These are phyloP conservation scores for Ceriops tagal DNA, from an alignment of 345 rosid species.

Conservation along the genomic window DNA sequence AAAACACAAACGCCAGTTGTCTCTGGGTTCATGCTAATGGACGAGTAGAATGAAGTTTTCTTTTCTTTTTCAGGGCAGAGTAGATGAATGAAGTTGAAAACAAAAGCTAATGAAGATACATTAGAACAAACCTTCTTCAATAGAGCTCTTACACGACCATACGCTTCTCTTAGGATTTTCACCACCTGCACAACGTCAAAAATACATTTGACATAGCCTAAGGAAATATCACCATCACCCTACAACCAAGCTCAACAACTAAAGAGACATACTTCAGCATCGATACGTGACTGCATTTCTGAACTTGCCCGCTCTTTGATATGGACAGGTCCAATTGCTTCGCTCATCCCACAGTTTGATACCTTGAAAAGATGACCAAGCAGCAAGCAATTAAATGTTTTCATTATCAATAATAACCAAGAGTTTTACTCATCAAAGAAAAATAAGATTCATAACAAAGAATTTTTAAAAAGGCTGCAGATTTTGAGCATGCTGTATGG, in stretches of 20 bases:
- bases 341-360: constrained; percentile 94
- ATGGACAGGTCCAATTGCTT: constrained; percentile 86
- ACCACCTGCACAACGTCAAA: constrained; percentile 56
- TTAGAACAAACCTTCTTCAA: constrained; percentile 61
- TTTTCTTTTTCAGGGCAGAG: too few relatives aligned
- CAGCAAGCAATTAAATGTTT: constrained; percentile 1
- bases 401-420: too few relatives aligned
- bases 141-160: constrained; percentile 80
- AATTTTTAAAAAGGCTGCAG: too few relatives aligned
- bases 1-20: background rate
- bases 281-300: constrained; percentile 94
- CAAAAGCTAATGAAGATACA: background rate
- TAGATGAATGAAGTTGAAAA: background rate
- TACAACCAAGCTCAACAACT: background rate
- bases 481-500: background rate
- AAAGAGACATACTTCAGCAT: constrained; percentile 68
- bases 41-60: too few relatives aligned
- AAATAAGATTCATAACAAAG: too few relatives aligned
- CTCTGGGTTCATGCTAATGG: too few relatives aligned
- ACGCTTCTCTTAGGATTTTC: constrained; percentile 90
- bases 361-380: constrained; percentile 38
- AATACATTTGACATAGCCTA: constrained; percentile 1
- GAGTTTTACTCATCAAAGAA: too few relatives aligned
- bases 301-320: constrained; percentile 89
- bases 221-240: background rate